These are phyloP conservation scores for Chaetomium tenue DNA, from an alignment of 495 filamentous ascomycete species.

Conservation along the genomic window DNA sequence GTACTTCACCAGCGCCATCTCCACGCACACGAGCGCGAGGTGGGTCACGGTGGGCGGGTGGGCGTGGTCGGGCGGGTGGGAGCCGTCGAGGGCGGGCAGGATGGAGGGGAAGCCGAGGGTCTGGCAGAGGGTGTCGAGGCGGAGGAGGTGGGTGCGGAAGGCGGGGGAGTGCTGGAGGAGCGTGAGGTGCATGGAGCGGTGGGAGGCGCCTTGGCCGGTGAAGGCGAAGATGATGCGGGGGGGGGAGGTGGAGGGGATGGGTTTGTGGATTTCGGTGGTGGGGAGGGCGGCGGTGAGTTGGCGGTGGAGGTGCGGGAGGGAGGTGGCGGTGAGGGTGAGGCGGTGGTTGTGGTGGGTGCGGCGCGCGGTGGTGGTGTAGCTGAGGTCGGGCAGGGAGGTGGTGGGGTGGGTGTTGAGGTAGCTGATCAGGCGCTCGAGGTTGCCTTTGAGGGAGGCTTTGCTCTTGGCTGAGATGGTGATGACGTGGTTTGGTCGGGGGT, in stretches of 20 bases:
- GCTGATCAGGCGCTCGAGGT: constrained; percentile 47
- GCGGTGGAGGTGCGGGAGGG: constrained; percentile 44
- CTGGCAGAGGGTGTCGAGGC: constrained; percentile 65
- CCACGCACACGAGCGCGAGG: constrained; percentile 71
- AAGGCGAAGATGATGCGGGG: constrained; percentile 64
- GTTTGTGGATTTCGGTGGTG: constrained; percentile 43
- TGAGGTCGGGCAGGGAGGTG: constrained; percentile 55
- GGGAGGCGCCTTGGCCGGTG: constrained; percentile 69
- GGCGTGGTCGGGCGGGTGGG: constrained; percentile 52
- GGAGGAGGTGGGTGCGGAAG: constrained; percentile 67
- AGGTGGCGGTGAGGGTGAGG: constrained; percentile 56
- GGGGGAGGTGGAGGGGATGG: constrained; percentile 35
- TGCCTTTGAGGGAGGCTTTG: constrained; percentile 54
- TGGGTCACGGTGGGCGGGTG: constrained; percentile 76
- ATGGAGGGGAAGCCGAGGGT: constrained; percentile 73
- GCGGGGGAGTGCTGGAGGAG: constrained; percentile 60
- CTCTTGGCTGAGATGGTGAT: constrained; percentile 60
- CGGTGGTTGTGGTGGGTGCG: constrained; percentile 74
- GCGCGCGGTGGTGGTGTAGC: constrained; percentile 81
- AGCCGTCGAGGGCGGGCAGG: constrained; percentile 65
- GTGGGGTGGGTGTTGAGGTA: constrained; percentile 57
- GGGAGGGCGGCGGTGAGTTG: constrained; percentile 42
- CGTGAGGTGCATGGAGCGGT: constrained; percentile 63
- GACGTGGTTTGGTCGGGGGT: constrained; percentile 53
- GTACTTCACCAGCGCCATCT: constrained; percentile 79